Percentiles rank a stretch among this genome's conserved stretches.
Evolutionary conservation across 495 filamentous ascomycete genomes (phyloP).

Genomic region (Hypoxylon cercidicola): DNA sequence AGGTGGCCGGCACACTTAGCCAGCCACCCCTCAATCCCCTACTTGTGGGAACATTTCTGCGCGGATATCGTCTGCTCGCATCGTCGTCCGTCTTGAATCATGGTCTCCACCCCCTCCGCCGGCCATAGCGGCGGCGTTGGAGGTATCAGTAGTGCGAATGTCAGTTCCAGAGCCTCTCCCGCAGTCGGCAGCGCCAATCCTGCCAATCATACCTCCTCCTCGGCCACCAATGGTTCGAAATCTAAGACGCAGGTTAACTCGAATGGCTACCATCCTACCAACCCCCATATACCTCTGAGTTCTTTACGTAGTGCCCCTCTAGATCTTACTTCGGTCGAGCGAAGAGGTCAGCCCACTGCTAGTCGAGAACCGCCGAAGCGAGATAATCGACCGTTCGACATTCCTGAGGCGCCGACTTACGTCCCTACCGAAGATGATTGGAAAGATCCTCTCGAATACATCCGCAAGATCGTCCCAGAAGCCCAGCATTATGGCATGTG

Average conservation of each 20-base stretch:
- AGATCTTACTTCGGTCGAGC: constrained; percentile 90
- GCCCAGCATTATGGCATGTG: constrained; percentile 88
- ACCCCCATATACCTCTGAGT: constrained; percentile 60
- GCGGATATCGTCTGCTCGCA: constrained; percentile 7
- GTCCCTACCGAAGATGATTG: constrained; percentile 93
- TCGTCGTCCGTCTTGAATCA: constrained; percentile 39
- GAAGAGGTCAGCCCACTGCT: constrained; percentile 80
- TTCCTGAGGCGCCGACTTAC: constrained; percentile 92
- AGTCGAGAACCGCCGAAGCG: constrained; percentile 79
- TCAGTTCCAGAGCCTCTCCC: constrained; percentile 60
- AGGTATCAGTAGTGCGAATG: constrained; percentile 50
- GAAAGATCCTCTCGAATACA: constrained; percentile 91
- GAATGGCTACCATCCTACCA: constrained; percentile 64
- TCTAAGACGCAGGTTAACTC: constrained; percentile 57
- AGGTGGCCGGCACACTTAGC: constrained; percentile 34
- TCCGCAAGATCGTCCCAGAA: constrained; percentile 86
- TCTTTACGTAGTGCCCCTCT: constrained; percentile 68
- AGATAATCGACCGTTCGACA: constrained; percentile 75
- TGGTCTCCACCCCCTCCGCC: constrained; percentile 55
- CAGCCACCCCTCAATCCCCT: constrained; percentile 18
- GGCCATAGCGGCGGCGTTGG: constrained; percentile 48
- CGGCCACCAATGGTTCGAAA: constrained; percentile 52
- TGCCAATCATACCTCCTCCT: constrained; percentile 44
- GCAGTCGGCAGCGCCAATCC: constrained; percentile 49
- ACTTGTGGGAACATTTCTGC: constrained; percentile 8